Evolutionary conservation across 768 basidiomycete species (phyloP).

Genomic region (Collybia sp.): DNA sequence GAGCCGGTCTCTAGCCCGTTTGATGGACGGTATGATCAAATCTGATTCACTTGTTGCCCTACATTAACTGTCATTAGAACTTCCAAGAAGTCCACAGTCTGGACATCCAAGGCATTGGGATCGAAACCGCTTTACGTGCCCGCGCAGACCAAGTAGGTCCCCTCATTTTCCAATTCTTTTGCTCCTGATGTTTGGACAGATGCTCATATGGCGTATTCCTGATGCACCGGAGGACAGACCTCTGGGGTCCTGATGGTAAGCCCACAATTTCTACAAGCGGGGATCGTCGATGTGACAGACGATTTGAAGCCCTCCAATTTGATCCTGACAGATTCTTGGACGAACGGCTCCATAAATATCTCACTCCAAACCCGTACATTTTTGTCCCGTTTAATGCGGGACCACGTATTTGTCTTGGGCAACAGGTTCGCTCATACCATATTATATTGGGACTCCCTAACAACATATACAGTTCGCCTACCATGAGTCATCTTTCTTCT

Average conservation of each 20-base stretch:
- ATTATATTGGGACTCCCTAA: not conserved
- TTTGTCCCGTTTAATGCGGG: conserved; percentile 69
- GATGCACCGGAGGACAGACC: conserved; percentile 39
- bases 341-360: conserved; percentile 45
- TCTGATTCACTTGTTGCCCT: not conserved
- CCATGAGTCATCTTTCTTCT: conserved; percentile 46
- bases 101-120: conserved; percentile 17
- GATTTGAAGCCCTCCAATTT: conserved; percentile 39
- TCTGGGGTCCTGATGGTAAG: conserved; percentile 59
- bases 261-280: not conserved
- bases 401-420: conserved; percentile 58
- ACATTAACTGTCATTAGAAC: conserved; percentile 9
- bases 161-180: conserved; percentile 2
- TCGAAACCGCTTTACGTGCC: conserved; percentile 34
- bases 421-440: conserved; percentile 24
- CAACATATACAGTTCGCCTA: conserved; percentile 39
- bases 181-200: conserved; percentile 13
- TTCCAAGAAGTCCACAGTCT: conserved; percentile 21
- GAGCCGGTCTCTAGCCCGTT: conserved; percentile 20
- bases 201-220: conserved; percentile 26
- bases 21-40: conserved; percentile 18
- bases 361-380: conserved; percentile 59
- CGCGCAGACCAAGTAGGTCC: conserved; percentile 19
- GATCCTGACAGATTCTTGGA: conserved; percentile 68
- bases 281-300: no score